phyloP scores from a whole-genome alignment of 2,329 filamentous ascomycete species.

The Ascochyta clinopodiicola region DNA sequence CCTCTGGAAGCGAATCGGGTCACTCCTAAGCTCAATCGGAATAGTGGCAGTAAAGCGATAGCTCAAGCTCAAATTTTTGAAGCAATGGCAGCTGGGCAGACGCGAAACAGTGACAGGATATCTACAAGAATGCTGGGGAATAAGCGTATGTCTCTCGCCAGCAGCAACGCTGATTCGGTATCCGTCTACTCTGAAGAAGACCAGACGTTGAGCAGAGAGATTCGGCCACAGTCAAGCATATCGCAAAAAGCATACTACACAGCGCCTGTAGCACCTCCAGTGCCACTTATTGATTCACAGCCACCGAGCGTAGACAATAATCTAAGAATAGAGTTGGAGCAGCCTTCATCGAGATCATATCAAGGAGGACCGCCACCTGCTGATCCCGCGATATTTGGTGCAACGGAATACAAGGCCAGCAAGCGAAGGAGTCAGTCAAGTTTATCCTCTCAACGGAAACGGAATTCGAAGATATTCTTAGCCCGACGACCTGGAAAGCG shows the following conservation, averaged over 20 bases:
- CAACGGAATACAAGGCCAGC: background rate
- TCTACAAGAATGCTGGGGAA: background rate
- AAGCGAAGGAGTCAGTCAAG: background rate
- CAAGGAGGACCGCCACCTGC: background rate
- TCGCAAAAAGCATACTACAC: background rate
- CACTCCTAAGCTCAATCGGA: constrained; percentile 34
- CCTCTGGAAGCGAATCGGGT: constrained; percentile 22
- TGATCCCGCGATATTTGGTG: background rate
- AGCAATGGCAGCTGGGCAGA: constrained; percentile 28
- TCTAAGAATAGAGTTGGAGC: too few relatives aligned
- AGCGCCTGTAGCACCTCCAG: background rate
- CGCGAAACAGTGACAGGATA: constrained; percentile 1
- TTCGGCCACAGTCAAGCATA: background rate
- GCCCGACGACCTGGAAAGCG: background rate
- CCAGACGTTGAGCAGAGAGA: background rate
- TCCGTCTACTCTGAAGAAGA: constrained; percentile 26
- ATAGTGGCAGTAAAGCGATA: constrained; percentile 33
- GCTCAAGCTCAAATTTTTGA: constrained; percentile 43
- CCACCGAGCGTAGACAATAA: background rate
- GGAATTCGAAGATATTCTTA: background rate
- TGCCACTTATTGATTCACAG: background rate
- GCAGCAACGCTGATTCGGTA: constrained; percentile 16
- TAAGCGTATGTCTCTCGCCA: constrained; percentile 17
- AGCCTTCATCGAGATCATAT: background rate
- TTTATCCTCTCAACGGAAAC: background rate